Base-by-base conservation (phyloP, 768 basidiomycete species). In the Collybia sp. region DNA sequence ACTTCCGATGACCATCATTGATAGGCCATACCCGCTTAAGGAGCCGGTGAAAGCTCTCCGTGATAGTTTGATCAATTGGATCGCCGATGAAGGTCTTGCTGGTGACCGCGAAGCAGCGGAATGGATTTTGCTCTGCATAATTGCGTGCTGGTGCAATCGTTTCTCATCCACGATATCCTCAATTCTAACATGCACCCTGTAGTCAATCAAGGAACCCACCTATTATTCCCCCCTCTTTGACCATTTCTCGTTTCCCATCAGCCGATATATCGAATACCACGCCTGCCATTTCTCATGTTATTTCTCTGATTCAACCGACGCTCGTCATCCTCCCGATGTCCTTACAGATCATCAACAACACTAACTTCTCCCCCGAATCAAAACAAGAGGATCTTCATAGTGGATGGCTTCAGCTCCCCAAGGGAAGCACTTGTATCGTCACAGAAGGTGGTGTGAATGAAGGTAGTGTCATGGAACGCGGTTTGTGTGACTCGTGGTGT, bases 21-120 rank as follows among this genome's bases (percentile, higher is more conserved):
- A 70, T 0, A 66, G 71, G 12, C 53, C 43, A 40, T 48, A 42
- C 18, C 3, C 8, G 8, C 25, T 25, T 8, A 25, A 8, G 8
- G 25, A 25, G 25, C 25, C 25, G 25, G 46, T 58, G 12, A 36
- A 54, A 12, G 53, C 57, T 5, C 47, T 79, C 12, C 71, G 84
- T 32, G 57, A 71, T 6, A 75, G 82, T 38, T 67, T 93, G 13
- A 70, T 91, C 33, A 50, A 65, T 0, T 93, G 90, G 90, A 76
- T 93, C 41, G 85, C 88, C 1, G 63, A 73, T 17, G 80, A 86
- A 56, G 79, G 73, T 10, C 69, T 92, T 3, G 84, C 73, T 0
- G 83, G 85, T 3, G 89, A 93, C 56, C 60, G 54, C 25, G 68
- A 77, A 16, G 82, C 82, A 1, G 87, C 88, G 17, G 83, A 90